phyloP scores from a whole-genome alignment of 148 eudicot genomes.

The Silene conica region DNA sequence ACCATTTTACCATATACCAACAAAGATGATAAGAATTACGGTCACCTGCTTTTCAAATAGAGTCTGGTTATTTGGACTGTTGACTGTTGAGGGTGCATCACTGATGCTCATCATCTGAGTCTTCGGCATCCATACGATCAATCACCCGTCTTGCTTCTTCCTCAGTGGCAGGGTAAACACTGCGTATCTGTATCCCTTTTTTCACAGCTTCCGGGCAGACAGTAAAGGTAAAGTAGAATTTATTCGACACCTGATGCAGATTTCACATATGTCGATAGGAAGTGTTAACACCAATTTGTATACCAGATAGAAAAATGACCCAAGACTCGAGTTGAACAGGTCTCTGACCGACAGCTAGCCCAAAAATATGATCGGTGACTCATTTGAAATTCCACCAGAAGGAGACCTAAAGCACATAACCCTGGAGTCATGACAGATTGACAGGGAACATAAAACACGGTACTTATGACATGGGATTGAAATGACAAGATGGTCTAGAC shows the following conservation, averaged over 20 bases:
- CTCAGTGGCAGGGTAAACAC: slow-evolving; percentile 80
- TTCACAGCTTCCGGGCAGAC: slow-evolving; percentile 46
- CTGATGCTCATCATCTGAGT: slow-evolving; percentile 18
- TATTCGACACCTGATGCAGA: slow-evolving; percentile 68
- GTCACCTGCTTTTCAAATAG: neutral
- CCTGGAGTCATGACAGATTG: too few species aligned
- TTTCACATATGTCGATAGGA: neutral
- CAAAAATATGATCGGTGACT: too few species aligned
- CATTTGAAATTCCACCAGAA: too few species aligned
- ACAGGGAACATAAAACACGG: too few species aligned
- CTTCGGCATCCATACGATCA: slow-evolving; percentile 82
- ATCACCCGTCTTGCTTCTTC: slow-evolving; percentile 90
- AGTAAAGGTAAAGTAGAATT: slow-evolving; percentile 89
- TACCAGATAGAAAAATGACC: neutral
- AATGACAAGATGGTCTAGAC: too few species aligned
- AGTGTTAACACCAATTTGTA: neutral
- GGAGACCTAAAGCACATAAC: neutral
- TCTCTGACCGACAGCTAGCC: too few species aligned
- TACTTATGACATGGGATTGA: too few species aligned
- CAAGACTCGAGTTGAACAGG: too few species aligned
- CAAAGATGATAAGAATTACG: neutral
- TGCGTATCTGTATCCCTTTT: slow-evolving; percentile 56
- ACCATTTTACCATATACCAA: neutral
- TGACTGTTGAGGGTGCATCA: neutral
- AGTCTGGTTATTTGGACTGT: neutral